These are phyloP conservation scores for Neurospora sp. DNA, from an alignment of 2,329 filamentous ascomycete genomes.

Conservation along the genomic window DNA sequence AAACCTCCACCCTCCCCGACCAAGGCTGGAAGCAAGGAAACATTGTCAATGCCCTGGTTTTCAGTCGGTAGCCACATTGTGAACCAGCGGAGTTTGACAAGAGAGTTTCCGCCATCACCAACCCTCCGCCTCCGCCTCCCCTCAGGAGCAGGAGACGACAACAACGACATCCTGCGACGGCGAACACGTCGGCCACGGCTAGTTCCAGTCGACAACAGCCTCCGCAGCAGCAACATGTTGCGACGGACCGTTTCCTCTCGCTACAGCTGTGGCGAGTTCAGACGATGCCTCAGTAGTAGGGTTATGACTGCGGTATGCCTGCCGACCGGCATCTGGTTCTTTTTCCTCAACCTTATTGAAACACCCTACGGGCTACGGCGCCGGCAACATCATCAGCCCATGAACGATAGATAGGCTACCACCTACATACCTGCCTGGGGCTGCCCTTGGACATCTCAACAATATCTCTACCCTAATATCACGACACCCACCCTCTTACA, in stretches of 20 bases:
- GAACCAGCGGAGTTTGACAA: constrained; percentile 2
- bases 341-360: neutral
- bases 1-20: constrained; percentile 51
- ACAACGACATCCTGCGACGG: neutral
- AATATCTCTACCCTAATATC: neutral
- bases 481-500: neutral
- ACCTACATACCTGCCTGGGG: no score
- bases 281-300: neutral
- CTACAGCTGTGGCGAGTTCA: neutral
- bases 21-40: constrained; percentile 71
- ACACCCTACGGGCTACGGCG: neutral
- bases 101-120: neutral
- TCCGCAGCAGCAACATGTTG: neutral
- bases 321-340: neutral
- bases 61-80: constrained; percentile 30
- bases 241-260: neutral
- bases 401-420: no score
- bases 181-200: neutral
- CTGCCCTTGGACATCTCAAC: neutral
- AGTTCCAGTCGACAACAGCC: neutral
- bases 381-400: neutral
- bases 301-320: neutral
- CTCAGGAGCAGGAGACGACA: neutral
- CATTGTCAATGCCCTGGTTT: constrained; percentile 68
- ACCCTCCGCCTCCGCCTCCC: neutral